Evolutionary conservation across 1,284 basidiomycete species (phyloP).

Genomic region (Microbotryum saponariae): DNA sequence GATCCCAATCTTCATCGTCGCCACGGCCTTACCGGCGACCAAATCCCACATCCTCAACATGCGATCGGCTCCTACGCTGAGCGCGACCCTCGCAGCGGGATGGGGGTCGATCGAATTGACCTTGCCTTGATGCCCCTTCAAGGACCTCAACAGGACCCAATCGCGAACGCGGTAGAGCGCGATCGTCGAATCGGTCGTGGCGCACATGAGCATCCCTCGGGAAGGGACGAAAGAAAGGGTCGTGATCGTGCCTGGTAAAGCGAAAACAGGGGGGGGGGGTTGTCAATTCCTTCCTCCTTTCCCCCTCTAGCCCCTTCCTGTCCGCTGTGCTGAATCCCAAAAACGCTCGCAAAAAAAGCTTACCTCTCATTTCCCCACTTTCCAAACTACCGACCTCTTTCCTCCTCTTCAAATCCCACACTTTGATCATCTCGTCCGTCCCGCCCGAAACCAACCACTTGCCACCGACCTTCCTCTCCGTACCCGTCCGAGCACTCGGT

Average conservation of each 20-base stretch:
- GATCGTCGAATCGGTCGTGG: slow-evolving; percentile 69
- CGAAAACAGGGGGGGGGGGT: no score
- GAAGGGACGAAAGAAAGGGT: slow-evolving; percentile 77
- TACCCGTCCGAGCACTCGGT: slow-evolving; percentile 43
- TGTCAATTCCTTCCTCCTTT: no score
- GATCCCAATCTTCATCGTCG: slow-evolving; percentile 77
- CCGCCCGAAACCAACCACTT: slow-evolving; percentile 95
- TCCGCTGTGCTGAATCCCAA: no score
- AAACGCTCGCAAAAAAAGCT: slow-evolving; percentile 29
- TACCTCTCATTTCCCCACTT: slow-evolving; percentile 49
- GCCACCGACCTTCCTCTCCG: slow-evolving; percentile 51
- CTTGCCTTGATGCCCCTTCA: slow-evolving; percentile 88
- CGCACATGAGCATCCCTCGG: slow-evolving; percentile 71
- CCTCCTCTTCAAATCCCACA: slow-evolving; percentile 86
- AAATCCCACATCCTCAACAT: slow-evolving; percentile 97
- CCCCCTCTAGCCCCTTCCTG: no score
- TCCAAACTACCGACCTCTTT: slow-evolving; percentile 83
- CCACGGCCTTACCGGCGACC: slow-evolving; percentile 83
- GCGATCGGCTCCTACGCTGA: slow-evolving; percentile 83
- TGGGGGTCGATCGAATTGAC: slow-evolving; percentile 87
- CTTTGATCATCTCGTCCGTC: slow-evolving; percentile 88
- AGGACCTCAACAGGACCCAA: slow-evolving; percentile 77
- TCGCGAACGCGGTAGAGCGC: slow-evolving; percentile 85
- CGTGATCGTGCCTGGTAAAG: slow-evolving; percentile 72
- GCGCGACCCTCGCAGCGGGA: slow-evolving; percentile 79